A percentile compares a stretch with the other conserved stretches of the same genome.
Conservation (phyloP, 2,329 filamentous ascomycete genomes). For the Colletotrichum kahawae region DNA sequence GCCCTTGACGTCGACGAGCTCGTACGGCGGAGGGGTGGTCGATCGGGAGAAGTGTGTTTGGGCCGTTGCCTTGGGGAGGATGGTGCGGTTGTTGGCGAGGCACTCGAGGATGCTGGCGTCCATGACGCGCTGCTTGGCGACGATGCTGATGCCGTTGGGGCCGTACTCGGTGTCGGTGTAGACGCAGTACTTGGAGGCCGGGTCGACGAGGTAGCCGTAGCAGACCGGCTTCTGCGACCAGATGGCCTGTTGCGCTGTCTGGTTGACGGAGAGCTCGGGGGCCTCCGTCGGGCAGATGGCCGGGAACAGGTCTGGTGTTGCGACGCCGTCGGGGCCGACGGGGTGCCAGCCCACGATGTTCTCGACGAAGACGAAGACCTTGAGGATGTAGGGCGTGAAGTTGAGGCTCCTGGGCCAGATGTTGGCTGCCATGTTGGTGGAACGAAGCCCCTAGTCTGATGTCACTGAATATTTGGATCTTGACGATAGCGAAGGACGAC, state of each 20-base stretch:
- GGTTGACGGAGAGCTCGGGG: not conserved
- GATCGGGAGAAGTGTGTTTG: not conserved
- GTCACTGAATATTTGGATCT: not conserved
- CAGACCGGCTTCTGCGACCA: slow-evolving; percentile 33
- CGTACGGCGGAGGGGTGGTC: slow-evolving; percentile 25
- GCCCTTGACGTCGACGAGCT: slow-evolving; percentile 31
- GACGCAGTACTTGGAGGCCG: slow-evolving; percentile 27
- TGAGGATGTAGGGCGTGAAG: not conserved
- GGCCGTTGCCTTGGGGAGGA: slow-evolving; percentile 1
- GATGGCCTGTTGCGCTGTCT: not conserved
- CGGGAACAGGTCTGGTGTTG: not conserved
- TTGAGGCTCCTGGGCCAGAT: not conserved
- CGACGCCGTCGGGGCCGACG: not conserved
- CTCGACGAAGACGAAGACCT: not conserved
- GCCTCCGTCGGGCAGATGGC: not conserved
- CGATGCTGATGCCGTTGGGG: slow-evolving; percentile 35
- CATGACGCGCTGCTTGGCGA: slow-evolving; percentile 38
- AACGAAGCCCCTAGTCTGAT: not conserved
- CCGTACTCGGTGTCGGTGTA: slow-evolving; percentile 32
- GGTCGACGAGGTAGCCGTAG: slow-evolving; percentile 5
- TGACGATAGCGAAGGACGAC: not conserved
- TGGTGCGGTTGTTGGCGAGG: slow-evolving; percentile 23
- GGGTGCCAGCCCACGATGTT: not conserved
- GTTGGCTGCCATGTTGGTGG: not conserved
- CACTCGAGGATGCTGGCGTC: slow-evolving; percentile 32